Base-by-base conservation (phyloP, 257 asterid genomes). In the Misopates orontium region DNA sequence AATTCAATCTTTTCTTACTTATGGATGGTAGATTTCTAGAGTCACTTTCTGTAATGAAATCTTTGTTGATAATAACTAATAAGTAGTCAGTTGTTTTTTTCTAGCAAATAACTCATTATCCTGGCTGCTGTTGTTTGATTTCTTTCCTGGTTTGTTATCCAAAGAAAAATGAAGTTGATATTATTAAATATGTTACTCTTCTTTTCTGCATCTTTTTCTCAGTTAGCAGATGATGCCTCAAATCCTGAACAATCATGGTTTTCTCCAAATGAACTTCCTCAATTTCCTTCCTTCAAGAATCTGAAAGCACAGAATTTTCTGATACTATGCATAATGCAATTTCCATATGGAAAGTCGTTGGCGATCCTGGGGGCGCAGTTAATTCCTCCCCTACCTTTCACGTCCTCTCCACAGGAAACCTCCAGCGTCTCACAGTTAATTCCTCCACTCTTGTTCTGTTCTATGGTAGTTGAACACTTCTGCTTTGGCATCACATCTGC, bases 301-400 rank as follows among this genome's bases (percentile, higher is more conserved):
- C 73, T 7, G 54, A 62, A 2, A 31, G 58, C 77, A 39, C 66
- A 8, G 75, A 64, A 31, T 83, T 78, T 41, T 91, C 95, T 7
- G 90, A 90, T 70, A 60, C 86, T 28, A 62, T 76, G 54, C 85
- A 75, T 41, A 78, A 78, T 52, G 79, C 83, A 10, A 63, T 79
- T 18, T 81, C 87, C 8, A 66, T 87, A 54, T 89, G 95, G 96
- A 76, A 51, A 65, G 96, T 93, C 4, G 92, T 87, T n/a, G 88
- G 80, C 20, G 75, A 75, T 28, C 66, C 74, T 5, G 81, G 82
- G 18, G 87, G 83, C 3, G 81, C 84, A 4, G 88, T 80, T 25
- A 69, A 81, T 61, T 78, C 87, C 69, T 73, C 83, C 0, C 93
- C 84, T 24, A 52, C 83, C 14, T 82, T 83, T 53, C 81, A 78